Base-by-base conservation (phyloP, 2,329 filamentous ascomycete genomes). In the Alternaria metachromatica region DNA sequence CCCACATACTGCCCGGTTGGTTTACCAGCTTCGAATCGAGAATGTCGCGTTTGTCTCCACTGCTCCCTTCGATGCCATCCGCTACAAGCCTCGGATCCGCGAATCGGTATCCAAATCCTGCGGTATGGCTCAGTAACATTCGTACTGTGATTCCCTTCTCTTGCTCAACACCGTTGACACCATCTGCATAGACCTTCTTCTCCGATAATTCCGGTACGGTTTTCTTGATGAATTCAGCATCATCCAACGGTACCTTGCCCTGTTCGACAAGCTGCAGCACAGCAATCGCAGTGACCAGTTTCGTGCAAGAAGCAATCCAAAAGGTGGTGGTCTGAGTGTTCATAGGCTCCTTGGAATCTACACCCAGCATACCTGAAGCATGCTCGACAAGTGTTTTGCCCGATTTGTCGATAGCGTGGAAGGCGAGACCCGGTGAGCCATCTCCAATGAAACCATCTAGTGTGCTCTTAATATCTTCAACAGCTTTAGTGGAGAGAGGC, bases 1-100 rank as follows among this genome's bases (percentile, higher is more conserved):
- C 83, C 86, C 87, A 92, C 4, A 80, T 81, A 23, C 85, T 83
- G 0, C 89, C 89, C 0, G 90, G 89, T 66, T 92, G 88, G 66
- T 89, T 88, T 1, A 90, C 74, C 15, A 92, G 76, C 1, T 89
- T 87, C 60, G 78, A 75, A 12, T 78, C 73, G 37, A 84, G 70
- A 46, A 90, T 80, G 23, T 87, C 88, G 30, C 82, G 80, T 15
- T 84, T 71, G 6, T 86, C 41, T 33, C 60, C 60, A 30, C 57
- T 25, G 12, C 20, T 15, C 3, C 60, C 60, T 33, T 62, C 60
- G 12, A 62, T 80, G 0, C 86, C 85, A 0, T 84, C 79, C 25
- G 80, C 76, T n/a, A 74, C 72, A 23, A 84, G 74, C 18, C 80
- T 75, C 0, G 84, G 76, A 66, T 85, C 84, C 68, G 83, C 81